phyloP scores from a whole-genome alignment of 805 yeast species.

The Starmerella ratchasimensis region DNA sequence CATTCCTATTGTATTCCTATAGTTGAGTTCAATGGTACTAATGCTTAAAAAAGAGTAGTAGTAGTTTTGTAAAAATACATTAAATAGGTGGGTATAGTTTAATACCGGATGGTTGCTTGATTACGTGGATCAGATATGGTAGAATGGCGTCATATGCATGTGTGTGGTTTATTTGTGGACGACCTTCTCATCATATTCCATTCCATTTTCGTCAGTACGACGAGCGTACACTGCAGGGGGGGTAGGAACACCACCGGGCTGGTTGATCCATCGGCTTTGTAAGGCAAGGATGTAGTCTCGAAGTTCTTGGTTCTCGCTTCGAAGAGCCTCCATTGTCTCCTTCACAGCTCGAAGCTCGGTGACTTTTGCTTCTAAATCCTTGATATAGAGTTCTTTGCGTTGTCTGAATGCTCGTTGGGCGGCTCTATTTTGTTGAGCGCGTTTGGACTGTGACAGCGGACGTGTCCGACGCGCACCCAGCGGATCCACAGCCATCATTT shows the following conservation, averaged over 20 bases:
- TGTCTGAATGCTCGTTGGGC: constrained; percentile 88
- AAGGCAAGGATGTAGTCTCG: constrained; percentile 59
- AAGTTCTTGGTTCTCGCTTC: constrained; percentile 55
- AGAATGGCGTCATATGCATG: too few species aligned
- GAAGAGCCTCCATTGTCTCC: constrained; percentile 51
- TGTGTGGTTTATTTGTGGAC: constrained; percentile 19
- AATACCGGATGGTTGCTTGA: too few species aligned
- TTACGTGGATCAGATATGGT: too few species aligned
- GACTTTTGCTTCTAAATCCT: constrained; percentile 62
- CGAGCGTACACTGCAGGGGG: constrained; percentile 30
- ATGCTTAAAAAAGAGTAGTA: too few species aligned
- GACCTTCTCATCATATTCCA: constrained; percentile 22
- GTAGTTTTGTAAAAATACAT: too few species aligned
- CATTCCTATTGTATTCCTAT: too few species aligned
- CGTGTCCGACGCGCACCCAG: constrained; percentile 26
- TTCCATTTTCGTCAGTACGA: constrained; percentile 20
- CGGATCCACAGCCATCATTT: constrained; percentile 22
- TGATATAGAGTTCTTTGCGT: constrained; percentile 67
- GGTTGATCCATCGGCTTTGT: constrained; percentile 52
- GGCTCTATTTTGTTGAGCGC: constrained; percentile 83
- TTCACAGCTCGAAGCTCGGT: constrained; percentile 47
- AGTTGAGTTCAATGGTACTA: too few species aligned
- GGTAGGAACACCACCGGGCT: constrained; percentile 33
- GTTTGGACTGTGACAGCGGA: constrained; percentile 49
- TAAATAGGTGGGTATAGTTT: too few species aligned